A percentile compares a stretch with the other conserved stretches of the same genome.
Conservation (phyloP, 768 basidiomycete genomes). For the Tremella mesenterica region DNA sequence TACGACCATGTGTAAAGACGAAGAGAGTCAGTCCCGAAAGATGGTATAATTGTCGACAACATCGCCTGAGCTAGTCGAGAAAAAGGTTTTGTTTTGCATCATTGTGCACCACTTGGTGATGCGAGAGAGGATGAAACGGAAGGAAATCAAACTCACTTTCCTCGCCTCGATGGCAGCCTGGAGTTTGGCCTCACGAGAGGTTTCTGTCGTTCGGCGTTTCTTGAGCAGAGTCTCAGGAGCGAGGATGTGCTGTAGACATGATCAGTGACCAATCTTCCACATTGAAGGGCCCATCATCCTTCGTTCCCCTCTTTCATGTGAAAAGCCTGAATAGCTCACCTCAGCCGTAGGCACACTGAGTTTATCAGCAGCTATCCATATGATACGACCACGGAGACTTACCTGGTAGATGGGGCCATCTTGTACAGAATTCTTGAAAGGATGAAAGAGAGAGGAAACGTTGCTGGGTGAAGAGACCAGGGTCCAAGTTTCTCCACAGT, state of each 20-base stretch:
- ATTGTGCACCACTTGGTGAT: constrained; percentile 41
- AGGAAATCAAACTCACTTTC: constrained; percentile 78
- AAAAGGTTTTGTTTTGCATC: constrained; percentile 66
- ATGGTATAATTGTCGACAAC: constrained; percentile 83
- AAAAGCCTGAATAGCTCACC: constrained; percentile 22
- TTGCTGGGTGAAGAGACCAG: no score
- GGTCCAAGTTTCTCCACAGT: background rate
- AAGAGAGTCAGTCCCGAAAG: constrained; percentile 74
- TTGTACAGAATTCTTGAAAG: constrained; percentile 19
- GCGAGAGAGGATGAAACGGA: background rate
- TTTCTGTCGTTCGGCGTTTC: constrained; percentile 97
- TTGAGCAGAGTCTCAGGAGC: constrained; percentile 99
- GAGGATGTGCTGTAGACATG: constrained; percentile 54
- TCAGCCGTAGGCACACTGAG: constrained; percentile 34
- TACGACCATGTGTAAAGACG: background rate
- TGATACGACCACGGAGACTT: constrained; percentile 2
- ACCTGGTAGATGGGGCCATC: constrained; percentile 43
- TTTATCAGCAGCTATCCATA: constrained; percentile 6
- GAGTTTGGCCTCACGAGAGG: constrained; percentile 86
- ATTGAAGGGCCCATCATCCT: background rate
- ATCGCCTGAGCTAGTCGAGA: constrained; percentile 65
- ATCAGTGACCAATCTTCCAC: constrained; percentile 8
- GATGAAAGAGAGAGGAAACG: constrained; percentile 14
- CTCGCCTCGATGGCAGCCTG: constrained; percentile 72
- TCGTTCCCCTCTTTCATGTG: background rate